Percentiles rank a stretch among this genome's conserved stretches.
These are phyloP conservation scores for Eucalyptus rudis DNA, from an alignment of 345 rosid genomes.

Conservation along the genomic window DNA sequence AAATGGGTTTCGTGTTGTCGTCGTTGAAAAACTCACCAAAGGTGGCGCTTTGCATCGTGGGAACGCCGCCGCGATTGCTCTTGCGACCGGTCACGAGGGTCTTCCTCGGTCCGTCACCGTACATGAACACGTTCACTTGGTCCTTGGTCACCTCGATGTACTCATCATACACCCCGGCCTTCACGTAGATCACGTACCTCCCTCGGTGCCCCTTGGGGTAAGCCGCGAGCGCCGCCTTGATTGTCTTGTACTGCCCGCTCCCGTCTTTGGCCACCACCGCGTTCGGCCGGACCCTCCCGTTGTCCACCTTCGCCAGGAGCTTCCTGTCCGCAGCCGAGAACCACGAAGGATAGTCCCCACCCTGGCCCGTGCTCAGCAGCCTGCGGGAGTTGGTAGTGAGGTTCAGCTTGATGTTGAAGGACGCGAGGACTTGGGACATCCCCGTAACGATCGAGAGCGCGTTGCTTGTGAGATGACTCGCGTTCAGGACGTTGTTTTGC, in stretches of 20 bases:
- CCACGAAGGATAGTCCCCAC: slow-evolving; percentile 46
- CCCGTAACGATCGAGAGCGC: slow-evolving; percentile 39
- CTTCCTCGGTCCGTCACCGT: slow-evolving; percentile 39
- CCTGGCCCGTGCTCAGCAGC: slow-evolving; percentile 10
- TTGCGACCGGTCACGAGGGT: slow-evolving; percentile 31
- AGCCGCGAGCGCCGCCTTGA: slow-evolving; percentile 36
- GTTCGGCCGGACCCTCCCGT: slow-evolving; percentile 15
- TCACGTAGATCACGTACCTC: slow-evolving; percentile 29
- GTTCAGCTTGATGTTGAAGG: slow-evolving; percentile 10
- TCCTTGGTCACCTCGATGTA: slow-evolving; percentile 5
- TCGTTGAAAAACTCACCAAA: slow-evolving; percentile 10
- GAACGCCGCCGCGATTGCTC: not conserved
- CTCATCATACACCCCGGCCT: slow-evolving; percentile 40
- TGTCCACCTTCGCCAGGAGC: slow-evolving; percentile 20
- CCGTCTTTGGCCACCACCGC: slow-evolving; percentile 76
- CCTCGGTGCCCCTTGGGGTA: slow-evolving; percentile 15
- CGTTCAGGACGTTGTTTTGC: slow-evolving; percentile 4
- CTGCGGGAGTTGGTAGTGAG: slow-evolving; percentile 12
- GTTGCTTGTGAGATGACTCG: slow-evolving; percentile 29
- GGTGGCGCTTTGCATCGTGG: slow-evolving; percentile 19
- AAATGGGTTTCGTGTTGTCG: not conserved
- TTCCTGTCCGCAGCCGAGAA: slow-evolving; percentile 43
- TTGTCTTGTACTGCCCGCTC: slow-evolving; percentile 49
- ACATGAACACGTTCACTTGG: slow-evolving; percentile 19
- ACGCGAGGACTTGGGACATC: slow-evolving; percentile 16